A percentile compares a stretch with the other conserved stretches of the same genome.
Conservation (phyloP, 495 filamentous ascomycete species). For the Penicillium pulvis region DNA sequence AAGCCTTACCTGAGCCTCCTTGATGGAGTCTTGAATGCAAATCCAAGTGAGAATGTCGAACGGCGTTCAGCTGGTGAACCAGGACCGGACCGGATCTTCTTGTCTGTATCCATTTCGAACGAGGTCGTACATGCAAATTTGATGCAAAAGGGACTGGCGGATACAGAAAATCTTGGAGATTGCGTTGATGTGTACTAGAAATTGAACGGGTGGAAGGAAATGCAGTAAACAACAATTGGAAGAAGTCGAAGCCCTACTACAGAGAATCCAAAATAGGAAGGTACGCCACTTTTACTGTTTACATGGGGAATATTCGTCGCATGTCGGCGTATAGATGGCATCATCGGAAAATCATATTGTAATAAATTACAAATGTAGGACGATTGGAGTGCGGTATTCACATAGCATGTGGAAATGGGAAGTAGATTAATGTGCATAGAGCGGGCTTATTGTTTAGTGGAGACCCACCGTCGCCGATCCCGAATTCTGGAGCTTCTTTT, state of each 20-base stretch:
- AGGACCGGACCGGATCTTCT: background rate
- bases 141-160: background rate
- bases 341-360: no score
- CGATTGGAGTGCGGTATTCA: no score
- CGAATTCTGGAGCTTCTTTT: slow-evolving; percentile 2
- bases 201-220: background rate
- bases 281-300: no score
- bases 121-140: background rate
- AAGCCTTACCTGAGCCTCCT: slow-evolving; percentile 27
- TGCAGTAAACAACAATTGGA: no score
- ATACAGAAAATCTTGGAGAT: no score
- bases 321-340: no score
- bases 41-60: background rate
- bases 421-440: background rate
- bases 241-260: no score
- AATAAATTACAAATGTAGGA: no score
- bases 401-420: no score
- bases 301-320: no score
- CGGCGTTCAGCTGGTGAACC: background rate
- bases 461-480: background rate
- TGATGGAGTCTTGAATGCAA: slow-evolving; percentile 19
- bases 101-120: background rate
- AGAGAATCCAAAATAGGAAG: no score
- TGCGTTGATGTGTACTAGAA: background rate
- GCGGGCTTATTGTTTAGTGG: background rate